phyloP scores from a whole-genome alignment of 1,284 basidiomycete genomes.

The Rhodotorula sp. region DNA sequence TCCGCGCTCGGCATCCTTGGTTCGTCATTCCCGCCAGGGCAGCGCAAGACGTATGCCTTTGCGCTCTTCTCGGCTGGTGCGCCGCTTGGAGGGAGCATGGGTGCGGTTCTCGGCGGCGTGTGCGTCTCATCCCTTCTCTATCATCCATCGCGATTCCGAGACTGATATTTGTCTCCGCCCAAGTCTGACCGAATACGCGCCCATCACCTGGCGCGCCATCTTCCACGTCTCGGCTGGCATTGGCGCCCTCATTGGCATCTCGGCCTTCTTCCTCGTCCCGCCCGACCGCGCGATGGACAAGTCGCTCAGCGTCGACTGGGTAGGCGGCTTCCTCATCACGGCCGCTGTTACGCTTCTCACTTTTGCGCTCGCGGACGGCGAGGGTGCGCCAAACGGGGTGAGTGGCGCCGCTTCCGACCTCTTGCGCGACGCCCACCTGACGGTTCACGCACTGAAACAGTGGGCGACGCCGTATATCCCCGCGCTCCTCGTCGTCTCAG shows the following conservation, averaged over 20 bases:
- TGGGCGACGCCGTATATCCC: conserved; percentile 51
- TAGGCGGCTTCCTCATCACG: conserved; percentile 74
- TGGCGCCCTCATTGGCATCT: conserved; percentile 57
- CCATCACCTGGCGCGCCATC: conserved; percentile 61
- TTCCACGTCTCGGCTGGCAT: conserved; percentile 64
- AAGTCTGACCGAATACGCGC: conserved; percentile 63
- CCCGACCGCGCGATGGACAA: conserved; percentile 48
- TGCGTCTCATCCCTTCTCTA: neutral
- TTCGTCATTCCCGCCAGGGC: conserved; percentile 47
- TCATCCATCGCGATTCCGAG: no score
- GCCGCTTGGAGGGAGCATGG: conserved; percentile 72
- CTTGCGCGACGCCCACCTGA: neutral
- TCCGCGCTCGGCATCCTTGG: conserved; percentile 48
- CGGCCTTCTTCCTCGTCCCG: conserved; percentile 62
- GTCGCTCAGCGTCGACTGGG: conserved; percentile 74
- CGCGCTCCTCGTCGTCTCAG: conserved; percentile 63
- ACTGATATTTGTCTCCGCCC: neutral
- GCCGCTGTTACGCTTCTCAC: conserved; percentile 73
- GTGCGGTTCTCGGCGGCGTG: conserved; percentile 67
- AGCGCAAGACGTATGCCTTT: conserved; percentile 48
- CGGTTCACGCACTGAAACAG: neutral
- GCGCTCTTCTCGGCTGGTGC: conserved; percentile 61
- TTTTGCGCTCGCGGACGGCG: conserved; percentile 75
- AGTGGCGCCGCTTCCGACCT: neutral
- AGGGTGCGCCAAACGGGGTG: conserved; percentile 56